Evolutionary conservation across 306 rosid species (phyloP).

Genomic region (Acacia confusa): DNA sequence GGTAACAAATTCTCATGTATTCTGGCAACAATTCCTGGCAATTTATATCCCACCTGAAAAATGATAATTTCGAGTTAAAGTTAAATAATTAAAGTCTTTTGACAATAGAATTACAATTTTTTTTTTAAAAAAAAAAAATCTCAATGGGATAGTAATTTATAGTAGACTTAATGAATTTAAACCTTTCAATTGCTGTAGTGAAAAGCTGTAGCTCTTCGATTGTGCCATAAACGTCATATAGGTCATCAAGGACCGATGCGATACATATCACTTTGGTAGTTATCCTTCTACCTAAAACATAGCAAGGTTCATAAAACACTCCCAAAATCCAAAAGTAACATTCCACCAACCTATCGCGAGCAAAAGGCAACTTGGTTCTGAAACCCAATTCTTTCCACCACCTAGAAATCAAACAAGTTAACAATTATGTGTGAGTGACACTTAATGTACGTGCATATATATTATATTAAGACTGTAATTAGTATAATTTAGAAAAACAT

Average conservation of each 20-base stretch:
- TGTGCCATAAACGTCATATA: slow-evolving; percentile 52
- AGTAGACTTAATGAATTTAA: background rate
- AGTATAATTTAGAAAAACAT: background rate
- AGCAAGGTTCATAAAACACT: background rate
- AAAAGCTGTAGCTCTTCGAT: slow-evolving; percentile 43
- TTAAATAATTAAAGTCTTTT: background rate
- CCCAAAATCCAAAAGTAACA: slow-evolving; percentile 42
- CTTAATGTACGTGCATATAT: background rate
- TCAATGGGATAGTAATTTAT: background rate
- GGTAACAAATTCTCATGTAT: slow-evolving; percentile 10
- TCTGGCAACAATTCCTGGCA: slow-evolving; percentile 13
- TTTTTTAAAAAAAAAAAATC: no score
- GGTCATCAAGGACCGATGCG: slow-evolving; percentile 37
- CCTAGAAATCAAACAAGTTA: no score
- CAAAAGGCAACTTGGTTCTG: slow-evolving; percentile 27
- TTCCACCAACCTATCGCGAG: slow-evolving; percentile 49
- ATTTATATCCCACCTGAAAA: slow-evolving; percentile 8
- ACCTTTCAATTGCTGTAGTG: slow-evolving; percentile 48
- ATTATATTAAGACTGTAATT: background rate
- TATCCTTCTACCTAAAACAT: slow-evolving; percentile 19
- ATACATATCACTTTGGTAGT: background rate
- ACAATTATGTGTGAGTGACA: background rate
- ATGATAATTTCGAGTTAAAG: background rate
- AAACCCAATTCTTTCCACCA: slow-evolving; percentile 48
- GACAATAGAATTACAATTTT: no score